Base-by-base conservation (phyloP, 352 stramenopile genomes). In the Phytophthora cryptogea region DNA sequence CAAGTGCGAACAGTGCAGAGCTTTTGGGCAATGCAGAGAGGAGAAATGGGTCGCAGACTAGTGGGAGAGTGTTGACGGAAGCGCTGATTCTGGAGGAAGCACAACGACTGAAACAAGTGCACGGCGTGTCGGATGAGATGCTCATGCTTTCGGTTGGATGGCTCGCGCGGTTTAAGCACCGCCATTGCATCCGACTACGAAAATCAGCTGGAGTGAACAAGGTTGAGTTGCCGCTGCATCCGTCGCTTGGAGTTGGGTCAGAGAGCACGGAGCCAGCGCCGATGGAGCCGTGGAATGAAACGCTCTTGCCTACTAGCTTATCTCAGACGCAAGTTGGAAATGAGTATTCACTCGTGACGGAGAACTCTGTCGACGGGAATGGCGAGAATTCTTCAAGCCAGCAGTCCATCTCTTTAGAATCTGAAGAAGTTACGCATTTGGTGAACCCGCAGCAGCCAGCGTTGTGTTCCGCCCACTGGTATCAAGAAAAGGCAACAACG, bases 21-120 rank as follows among this genome's bases (percentile, higher is more conserved):
- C 20, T 23, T 23, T 23, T 23, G 2, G 2, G 20, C 2, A 30
- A 30, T 37, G 33, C 26, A 16, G 48, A 55, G 8, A 16, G 9
- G 28, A 14, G 14, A n/a, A 14, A 4, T 28, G 20, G 16, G 7
- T 1, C 6, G 16, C 32, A 44, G 23, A 9, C 27, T 16, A 23
- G 44, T 39, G 20, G 39, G 35, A 42, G 56, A 47, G 54, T 69
- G 3, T 59, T 89, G 49, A 88, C 79, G 7, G 82, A 91, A 51
- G 82, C 82, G 5, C 46, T 91, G 46, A 91, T 91, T 37, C 54
- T 91, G 13, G 79, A 89, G 70, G 82, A 91, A 64, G 82, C 82
- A 9, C 82, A 89, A 46, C 67, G 80, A 8, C 62, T 91, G 2
- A 91, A 89, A 60, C 68, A 86, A 43, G 69, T 82, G 30, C 82